phyloP scores from a whole-genome alignment of 331 rosid species.

The Saraca asoca region DNA sequence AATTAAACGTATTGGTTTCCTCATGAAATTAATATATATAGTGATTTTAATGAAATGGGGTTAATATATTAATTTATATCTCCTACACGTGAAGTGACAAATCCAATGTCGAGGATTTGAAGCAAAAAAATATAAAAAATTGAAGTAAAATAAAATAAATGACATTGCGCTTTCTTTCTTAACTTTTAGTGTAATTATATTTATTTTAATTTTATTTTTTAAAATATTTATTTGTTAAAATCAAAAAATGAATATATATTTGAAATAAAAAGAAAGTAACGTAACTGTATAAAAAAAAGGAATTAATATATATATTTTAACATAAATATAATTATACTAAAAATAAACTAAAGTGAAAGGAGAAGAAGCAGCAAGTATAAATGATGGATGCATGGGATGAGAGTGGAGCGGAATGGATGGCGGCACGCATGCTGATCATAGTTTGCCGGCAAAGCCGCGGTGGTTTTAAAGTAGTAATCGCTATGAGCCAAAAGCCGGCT shows the following conservation, averaged over 20 bases:
- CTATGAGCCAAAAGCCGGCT: constrained; percentile 5
- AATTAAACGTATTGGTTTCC: neutral
- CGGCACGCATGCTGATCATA: constrained; percentile 32
- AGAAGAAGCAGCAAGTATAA: constrained; percentile 24
- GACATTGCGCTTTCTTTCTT: no score
- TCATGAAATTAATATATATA: neutral
- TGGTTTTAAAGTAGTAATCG: neutral
- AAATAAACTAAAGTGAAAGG: no score
- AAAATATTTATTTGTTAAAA: no score
- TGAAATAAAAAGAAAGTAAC: no score
- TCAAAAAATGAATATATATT: no score
- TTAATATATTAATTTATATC: constrained; percentile 33
- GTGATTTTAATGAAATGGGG: constrained; percentile 30
- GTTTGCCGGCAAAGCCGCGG: neutral
- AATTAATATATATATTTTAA: no score
- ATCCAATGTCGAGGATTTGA: constrained; percentile 29
- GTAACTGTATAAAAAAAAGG: no score
- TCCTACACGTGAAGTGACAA: constrained; percentile 50
- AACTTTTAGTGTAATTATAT: no score
- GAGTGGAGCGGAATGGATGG: constrained; percentile 38
- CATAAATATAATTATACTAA: no score
- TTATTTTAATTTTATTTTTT: no score
- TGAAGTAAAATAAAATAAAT: neutral
- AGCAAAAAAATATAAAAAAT: constrained; percentile 20
- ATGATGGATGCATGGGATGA: neutral